Base-by-base conservation (phyloP, 768 basidiomycete species). In the Termitomyces sp. region DNA sequence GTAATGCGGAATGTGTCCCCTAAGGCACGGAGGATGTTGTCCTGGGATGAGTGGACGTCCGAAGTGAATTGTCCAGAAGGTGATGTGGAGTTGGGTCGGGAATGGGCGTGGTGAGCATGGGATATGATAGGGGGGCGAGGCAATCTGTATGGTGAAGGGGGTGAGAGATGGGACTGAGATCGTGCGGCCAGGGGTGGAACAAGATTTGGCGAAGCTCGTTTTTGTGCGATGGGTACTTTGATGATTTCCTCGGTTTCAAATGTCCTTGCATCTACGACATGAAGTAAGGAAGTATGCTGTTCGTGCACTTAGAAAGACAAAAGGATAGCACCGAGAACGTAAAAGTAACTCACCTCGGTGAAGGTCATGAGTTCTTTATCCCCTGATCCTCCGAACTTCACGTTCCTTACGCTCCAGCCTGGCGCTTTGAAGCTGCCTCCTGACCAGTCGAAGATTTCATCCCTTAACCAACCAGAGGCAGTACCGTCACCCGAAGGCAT, bases 251-350 rank as follows among this genome's bases (percentile, higher is more conserved):
- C 85, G 6, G 80, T 81, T 65, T 92, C 86, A 63, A 95, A 95
- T 0, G 91, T 94, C 45, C 84, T 79, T 3, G 93, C 91, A 65
- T 97, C 94, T 49, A 96, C 75, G 55, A 95, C 76, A 64, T 97
- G 94, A 8, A 96, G 68, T 38, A 88, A 70, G 31, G 82, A 86
- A 1, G 90, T 89, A 67, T 96, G 93, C 90, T 94, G 62, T 21
- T 11, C 17, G 48, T 19, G 21, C 17, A 31, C 59, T 68, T 23
- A 63, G 50, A 11, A 49, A 57, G 53, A 44, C 48, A 54, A 17
- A 55, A 37, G 43, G 3, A 21, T 35, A 30, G 49, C 46, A 21
- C 10, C 17, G 31, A 47, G 45, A 21, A 9, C 23, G 10, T 41
- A 44, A 26, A 30, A 52, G 37, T 42, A 53, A 60, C 82, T 54